Evolutionary conservation across 768 basidiomycete species (phyloP), one percentile per base, ranked within the genome.

Genomic region (Candolleomyces eurysporus): DNA sequence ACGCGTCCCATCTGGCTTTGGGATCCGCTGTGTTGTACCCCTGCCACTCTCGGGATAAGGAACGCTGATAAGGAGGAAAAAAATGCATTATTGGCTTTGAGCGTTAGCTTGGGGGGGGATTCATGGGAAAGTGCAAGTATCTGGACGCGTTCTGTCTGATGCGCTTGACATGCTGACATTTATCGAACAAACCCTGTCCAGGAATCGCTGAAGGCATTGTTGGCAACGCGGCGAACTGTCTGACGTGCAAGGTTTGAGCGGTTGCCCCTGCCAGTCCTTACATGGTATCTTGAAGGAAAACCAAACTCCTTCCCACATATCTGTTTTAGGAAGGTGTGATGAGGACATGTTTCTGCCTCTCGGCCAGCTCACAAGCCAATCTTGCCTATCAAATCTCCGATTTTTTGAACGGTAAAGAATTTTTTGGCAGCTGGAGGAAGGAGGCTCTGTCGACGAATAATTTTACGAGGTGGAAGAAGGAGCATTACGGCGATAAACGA

Each of bases 201-300:
- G 19, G 52, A 46, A 46, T 17, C 17, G 19, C 17, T 36, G 19
- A 21, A 46, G 26, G 17, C 54, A 26, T 42, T 30, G 22, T 39
- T 56, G 54, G 54, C 54, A 56, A 56, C 54, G 54, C 32, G 26
- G 54, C 36, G 40, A 26, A 36, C 21, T 56, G 54, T 14, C 54
- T 22, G 39, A 39, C 40, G 36, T 56, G 36, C 43, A 46, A 57
- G 45, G 31, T 40, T 52, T 61, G 36, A 36, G 36, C 48, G 45
- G 60, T 56, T 61, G 56, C 45, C 53, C 61, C 56, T 59, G 48
- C 61, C 61, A 61, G 45, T 42, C 61, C 61, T 43, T 57, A 57
- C 39, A 31, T 40, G 61, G 61, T 51, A 61, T 48, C 52, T 61
- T 61, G 61, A 61, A 61, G 39, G 61, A 61, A 26, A 26, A 31